phyloP scores from a whole-genome alignment of 495 filamentous ascomycete species.

The Penicillium parvum region DNA sequence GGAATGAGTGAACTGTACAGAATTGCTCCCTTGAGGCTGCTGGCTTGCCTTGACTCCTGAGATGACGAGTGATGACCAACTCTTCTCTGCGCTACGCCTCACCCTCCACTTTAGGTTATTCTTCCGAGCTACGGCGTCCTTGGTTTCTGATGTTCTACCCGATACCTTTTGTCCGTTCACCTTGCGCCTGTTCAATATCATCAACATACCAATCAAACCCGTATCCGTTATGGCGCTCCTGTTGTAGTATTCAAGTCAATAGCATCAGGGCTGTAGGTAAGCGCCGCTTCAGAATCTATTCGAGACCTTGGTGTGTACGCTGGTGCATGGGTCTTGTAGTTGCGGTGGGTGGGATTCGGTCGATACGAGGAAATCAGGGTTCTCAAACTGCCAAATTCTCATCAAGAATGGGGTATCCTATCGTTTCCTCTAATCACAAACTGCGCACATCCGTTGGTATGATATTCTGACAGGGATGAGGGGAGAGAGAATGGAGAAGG shows the following conservation, averaged over 20 bases:
- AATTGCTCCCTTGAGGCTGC: not conserved
- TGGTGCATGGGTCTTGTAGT: not conserved
- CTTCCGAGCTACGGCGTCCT: slow-evolving; percentile 20
- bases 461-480: no score
- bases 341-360: not conserved
- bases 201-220: slow-evolving; percentile 3
- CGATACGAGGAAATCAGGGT: not conserved
- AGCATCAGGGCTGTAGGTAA: not conserved
- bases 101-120: slow-evolving; percentile 8
- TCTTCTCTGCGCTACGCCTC: slow-evolving; percentile 15
- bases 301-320: not conserved
- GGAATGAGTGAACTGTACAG: not conserved
- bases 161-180: slow-evolving; percentile 17
- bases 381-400: not conserved
- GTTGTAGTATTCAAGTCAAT: not conserved
- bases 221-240: not conserved
- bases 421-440: not conserved
- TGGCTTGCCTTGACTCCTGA: slow-evolving; percentile 3
- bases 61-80: slow-evolving; percentile 20
- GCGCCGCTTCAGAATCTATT: not conserved
- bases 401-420: not conserved
- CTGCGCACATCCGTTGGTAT: not conserved
- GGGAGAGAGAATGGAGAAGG: no score
- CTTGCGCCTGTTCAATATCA: slow-evolving; percentile 14
- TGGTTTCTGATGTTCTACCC: slow-evolving; percentile 12